Evolutionary conservation across 2,329 filamentous ascomycete species (phyloP), one percentile per base, ranked within the genome.

Genomic region (Xylariaceae sp.): DNA sequence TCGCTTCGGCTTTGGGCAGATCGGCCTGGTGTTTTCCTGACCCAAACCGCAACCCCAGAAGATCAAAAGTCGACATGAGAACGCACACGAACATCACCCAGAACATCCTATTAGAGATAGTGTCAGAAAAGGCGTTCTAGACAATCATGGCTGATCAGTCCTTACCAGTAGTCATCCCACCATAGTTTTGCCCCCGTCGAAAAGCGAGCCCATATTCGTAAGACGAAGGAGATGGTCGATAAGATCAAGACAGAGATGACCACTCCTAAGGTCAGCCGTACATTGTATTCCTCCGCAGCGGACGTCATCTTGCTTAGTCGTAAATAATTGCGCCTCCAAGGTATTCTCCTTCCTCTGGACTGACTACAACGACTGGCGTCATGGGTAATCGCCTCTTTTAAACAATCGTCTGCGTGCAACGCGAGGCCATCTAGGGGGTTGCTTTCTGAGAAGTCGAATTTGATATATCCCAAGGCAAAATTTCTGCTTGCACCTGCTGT

Each of bases 91-190:
- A 35, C 62, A 63, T 61, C 22, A 61, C 60, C 48, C 56, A 51
- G 22, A 53, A 47, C 62, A 63, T 63, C 62, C 62, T 55, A 27
- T 17, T 10, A 11, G 35, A n/a, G 15, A 9, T 9, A 3, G 3
- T 36, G 33, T 36, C 15, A 36, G 33, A 36, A 36, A 4, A 12
- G 5, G 33, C 12, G 15, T 36, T 36, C 12, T 12, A 27, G 22
- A 9, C 6, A 17, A 27, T 22, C 31, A 46, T 5, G 22, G 7
- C 4, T 27, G 22, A 27, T 27, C 22, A 27, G 7, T 27, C 4
- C 53, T 47, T 31, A 58, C 53, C 56, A 64, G 47, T 60, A 62
- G 17, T 63, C 62, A 47, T 62, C 62, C 56, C 55, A 59, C 62
- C 62, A 63, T 44, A 62, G 49, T 42, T 58, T 57, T n/a, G 60